Percentiles rank a stretch among this genome's conserved stretches.
These are phyloP conservation scores for Alternaria triticina DNA, from an alignment of 2,329 filamentous ascomycete genomes.

Conservation along the genomic window DNA sequence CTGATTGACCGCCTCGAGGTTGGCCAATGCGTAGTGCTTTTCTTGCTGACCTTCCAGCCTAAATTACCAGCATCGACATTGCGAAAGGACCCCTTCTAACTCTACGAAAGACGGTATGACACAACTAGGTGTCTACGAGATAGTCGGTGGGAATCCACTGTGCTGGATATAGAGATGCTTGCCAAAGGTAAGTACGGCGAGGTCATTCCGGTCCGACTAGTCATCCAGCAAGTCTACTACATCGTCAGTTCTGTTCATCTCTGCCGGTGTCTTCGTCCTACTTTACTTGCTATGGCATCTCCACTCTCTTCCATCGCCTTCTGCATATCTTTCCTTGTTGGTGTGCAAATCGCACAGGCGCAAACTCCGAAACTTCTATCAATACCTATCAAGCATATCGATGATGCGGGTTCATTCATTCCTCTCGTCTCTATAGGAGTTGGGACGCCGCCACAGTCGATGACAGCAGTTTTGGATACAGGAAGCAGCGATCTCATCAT, in stretches of 20 bases:
- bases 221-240: background rate
- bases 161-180: background rate
- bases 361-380: background rate
- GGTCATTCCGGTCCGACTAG: background rate
- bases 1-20: too few species aligned
- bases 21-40: background rate
- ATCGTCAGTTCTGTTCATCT: background rate
- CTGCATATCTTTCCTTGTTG: background rate
- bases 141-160: background rate
- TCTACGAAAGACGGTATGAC: background rate
- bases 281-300: background rate
- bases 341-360: background rate
- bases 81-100: background rate
- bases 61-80: background rate
- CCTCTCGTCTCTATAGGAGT: background rate
- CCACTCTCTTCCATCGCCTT: background rate
- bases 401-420: background rate
- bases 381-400: background rate
- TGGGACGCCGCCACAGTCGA: background rate
- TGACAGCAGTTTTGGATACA: background rate
- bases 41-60: background rate
- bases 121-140: fast-evolving
- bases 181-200: background rate
- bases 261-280: background rate
- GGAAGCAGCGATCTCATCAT: background rate